These are phyloP conservation scores for Coprinopsis cinerea DNA, from an alignment of 768 basidiomycete genomes.

Conservation along the genomic window DNA sequence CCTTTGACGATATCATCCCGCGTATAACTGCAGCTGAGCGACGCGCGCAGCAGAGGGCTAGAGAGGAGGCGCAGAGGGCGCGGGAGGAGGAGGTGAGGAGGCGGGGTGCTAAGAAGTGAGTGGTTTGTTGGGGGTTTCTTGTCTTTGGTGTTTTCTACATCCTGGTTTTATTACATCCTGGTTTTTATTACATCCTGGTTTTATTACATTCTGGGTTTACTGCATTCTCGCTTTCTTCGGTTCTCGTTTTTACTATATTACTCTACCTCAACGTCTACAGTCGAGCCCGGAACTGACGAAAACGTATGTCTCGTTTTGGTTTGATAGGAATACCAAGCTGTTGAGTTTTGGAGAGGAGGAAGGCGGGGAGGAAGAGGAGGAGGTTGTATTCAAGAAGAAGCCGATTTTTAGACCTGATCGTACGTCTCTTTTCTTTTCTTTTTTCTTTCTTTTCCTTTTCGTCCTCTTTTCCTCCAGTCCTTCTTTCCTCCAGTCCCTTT, in stretches of 20 bases:
- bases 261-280: too few relatives aligned
- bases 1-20: conserved; percentile 92
- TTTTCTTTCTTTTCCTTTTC: too few relatives aligned
- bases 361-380: conserved; percentile 49
- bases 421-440: too few relatives aligned
- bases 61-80: conserved; percentile 68
- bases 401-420: conserved; percentile 79
- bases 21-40: conserved; percentile 95
- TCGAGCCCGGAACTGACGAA: too few relatives aligned
- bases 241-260: too few relatives aligned
- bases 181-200: too few relatives aligned
- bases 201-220: background rate
- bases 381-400: conserved; percentile 64
- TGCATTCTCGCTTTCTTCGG: background rate
- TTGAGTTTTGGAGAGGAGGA: conserved; percentile 80
- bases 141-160: background rate
- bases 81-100: conserved; percentile 69
- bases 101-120: conserved; percentile 85
- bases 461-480: too few relatives aligned
- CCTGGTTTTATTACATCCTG: background rate
- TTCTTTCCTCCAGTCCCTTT: too few relatives aligned
- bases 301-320: too few relatives aligned
- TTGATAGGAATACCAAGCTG: conserved; percentile 74
- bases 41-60: conserved; percentile 75
- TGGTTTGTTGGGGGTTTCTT: background rate